Conservation (phyloP, 768 basidiomycete species). For the Hemileccinum impolitum region DNA sequence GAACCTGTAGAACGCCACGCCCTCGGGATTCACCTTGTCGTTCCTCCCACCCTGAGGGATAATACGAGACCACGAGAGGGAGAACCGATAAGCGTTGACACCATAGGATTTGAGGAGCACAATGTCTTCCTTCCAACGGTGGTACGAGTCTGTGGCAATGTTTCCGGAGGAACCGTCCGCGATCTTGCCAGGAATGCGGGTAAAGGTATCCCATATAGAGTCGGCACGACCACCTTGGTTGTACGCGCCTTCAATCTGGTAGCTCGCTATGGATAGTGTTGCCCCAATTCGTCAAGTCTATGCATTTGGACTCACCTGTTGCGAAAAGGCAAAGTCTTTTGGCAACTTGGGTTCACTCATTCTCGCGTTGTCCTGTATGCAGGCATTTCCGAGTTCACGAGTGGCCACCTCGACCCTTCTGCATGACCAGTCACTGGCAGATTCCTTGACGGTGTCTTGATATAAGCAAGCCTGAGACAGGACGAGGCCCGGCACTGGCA, state of each 20-base stretch:
- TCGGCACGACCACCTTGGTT: slow-evolving; percentile 61
- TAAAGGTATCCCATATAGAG: slow-evolving; percentile 78
- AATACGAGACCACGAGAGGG: too few relatives aligned
- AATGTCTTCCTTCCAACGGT: slow-evolving; percentile 66
- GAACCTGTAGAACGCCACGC: slow-evolving; percentile 69
- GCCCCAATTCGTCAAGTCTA: too few relatives aligned
- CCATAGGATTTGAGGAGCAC: slow-evolving; percentile 62
- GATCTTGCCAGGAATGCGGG: slow-evolving; percentile 67
- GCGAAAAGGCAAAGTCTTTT: slow-evolving; percentile 5
- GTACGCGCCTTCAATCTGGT: slow-evolving; percentile 75
- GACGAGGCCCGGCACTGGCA: too few relatives aligned
- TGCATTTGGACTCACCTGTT: neutral
- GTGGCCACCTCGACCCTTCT: too few relatives aligned
- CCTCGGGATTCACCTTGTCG: slow-evolving; percentile 69
- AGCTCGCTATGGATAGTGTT: slow-evolving; percentile 43
- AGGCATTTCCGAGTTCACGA: too few relatives aligned
- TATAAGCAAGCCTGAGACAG: too few relatives aligned
- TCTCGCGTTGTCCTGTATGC: too few relatives aligned
- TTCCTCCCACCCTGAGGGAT: slow-evolving; percentile 32
- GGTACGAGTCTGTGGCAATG: slow-evolving; percentile 75
- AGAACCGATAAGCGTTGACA: too few relatives aligned
- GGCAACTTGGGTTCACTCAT: slow-evolving; percentile 3
- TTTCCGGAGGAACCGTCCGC: slow-evolving; percentile 67
- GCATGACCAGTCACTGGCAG: too few relatives aligned
- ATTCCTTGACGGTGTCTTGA: too few relatives aligned